phyloP scores from a whole-genome alignment of 2,329 filamentous ascomycete species.

The Onygena corvina region DNA sequence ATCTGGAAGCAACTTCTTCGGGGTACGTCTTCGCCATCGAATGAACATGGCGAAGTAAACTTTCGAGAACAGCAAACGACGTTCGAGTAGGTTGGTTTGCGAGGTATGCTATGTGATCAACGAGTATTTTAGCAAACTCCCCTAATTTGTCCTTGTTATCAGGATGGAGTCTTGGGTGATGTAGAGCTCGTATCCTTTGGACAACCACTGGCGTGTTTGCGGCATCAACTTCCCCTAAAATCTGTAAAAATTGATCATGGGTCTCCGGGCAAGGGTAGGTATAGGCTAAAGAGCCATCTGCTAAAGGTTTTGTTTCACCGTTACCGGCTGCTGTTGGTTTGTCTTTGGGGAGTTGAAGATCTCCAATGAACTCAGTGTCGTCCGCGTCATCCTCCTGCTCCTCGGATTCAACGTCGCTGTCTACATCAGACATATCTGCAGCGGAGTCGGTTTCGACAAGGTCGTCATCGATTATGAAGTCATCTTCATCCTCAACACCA shows the following conservation, averaged over 20 bases:
- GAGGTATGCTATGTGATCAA: slow-evolving; percentile 48
- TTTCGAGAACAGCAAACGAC: slow-evolving; percentile 61
- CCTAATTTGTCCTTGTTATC: slow-evolving; percentile 75
- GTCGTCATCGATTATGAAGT: slow-evolving; percentile 82
- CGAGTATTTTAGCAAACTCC: slow-evolving; percentile 39
- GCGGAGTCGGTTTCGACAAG: slow-evolving; percentile 70
- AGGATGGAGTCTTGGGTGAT: slow-evolving; percentile 74
- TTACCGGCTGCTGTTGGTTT: slow-evolving; percentile 27
- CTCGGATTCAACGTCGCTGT: slow-evolving; percentile 46
- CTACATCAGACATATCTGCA: slow-evolving; percentile 29
- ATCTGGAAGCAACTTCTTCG: slow-evolving; percentile 61
- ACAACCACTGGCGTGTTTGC: slow-evolving; percentile 64
- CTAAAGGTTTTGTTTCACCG: background rate
- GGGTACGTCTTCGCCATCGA: slow-evolving; percentile 81
- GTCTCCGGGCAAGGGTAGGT: slow-evolving; percentile 76
- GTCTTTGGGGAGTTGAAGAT: slow-evolving; percentile 39
- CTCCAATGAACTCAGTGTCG: slow-evolving; percentile 62
- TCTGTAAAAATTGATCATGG: slow-evolving; percentile 58
- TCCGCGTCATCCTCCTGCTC: slow-evolving; percentile 43
- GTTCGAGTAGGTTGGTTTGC: slow-evolving; percentile 39
- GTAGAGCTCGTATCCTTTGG: slow-evolving; percentile 80
- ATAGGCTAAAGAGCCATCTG: slow-evolving; percentile 49
- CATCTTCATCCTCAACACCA: slow-evolving; percentile 83
- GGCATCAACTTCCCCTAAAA: slow-evolving; percentile 49
- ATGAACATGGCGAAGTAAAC: slow-evolving; percentile 76